These are phyloP conservation scores for Mortierella sp. DNA, from an alignment of 371 early-diverging fungal genomes.

Conservation along the genomic window DNA sequence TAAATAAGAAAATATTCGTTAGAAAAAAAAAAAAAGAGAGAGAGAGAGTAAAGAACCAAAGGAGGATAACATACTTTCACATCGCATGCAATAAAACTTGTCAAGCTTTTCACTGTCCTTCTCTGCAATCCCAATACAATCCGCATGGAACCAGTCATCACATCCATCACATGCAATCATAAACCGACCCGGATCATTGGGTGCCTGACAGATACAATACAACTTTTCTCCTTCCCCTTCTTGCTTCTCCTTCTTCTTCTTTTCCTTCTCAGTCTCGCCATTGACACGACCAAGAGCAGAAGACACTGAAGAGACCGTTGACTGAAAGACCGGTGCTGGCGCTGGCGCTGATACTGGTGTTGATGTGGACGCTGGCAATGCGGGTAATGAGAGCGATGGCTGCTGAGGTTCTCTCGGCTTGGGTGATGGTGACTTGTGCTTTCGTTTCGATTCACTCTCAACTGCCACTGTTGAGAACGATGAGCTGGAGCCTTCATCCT, in stretches of 20 bases:
- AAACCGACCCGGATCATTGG: conserved; percentile 63
- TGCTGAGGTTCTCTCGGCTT: background rate
- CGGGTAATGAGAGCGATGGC: background rate
- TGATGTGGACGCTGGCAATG: background rate
- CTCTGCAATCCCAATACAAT: conserved; percentile 69
- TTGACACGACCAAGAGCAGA: background rate
- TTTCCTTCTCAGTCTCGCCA: background rate
- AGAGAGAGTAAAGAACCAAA: background rate
- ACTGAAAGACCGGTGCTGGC: background rate
- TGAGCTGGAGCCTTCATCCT: too few species aligned
- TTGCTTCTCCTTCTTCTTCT: conserved; percentile 9
- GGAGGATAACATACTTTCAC: conserved; percentile 54
- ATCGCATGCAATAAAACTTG: conserved; percentile 65
- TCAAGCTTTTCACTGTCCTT: conserved; percentile 67
- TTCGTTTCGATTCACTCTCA: too few species aligned
- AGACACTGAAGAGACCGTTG: too few species aligned
- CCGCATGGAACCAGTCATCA: conserved; percentile 76
- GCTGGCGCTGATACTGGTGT: background rate
- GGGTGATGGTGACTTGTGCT: too few species aligned
- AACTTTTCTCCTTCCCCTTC: conserved; percentile 15
- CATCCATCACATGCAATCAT: conserved; percentile 76
- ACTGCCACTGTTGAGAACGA: too few species aligned
- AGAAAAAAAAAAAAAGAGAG: background rate
- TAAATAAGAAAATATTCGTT: too few species aligned
- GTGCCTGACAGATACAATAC: conserved; percentile 67